phyloP scores from a whole-genome alignment of 352 stramenopile species.

The Peronospora tabacina region DNA sequence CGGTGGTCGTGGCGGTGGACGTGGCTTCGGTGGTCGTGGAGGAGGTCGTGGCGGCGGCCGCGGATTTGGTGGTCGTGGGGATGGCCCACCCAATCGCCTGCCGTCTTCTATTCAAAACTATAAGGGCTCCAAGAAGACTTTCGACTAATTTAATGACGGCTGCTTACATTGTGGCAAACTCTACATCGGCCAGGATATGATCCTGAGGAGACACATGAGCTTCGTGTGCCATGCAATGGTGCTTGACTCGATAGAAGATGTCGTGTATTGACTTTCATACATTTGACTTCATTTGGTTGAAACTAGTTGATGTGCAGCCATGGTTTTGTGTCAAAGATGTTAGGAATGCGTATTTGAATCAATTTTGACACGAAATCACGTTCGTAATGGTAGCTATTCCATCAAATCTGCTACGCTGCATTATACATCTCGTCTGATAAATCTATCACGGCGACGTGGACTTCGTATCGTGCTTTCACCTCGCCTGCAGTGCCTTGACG shows the following conservation, averaged over 20 bases:
- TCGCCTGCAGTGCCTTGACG: conserved; percentile 24
- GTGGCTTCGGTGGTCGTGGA: conserved; percentile 37
- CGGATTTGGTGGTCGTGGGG: conserved; percentile 46
- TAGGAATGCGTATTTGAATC: neutral
- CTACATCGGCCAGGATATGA: conserved; percentile 20
- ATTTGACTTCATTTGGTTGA: neutral
- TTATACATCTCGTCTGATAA: conserved; percentile 9
- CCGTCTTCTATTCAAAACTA: conserved; percentile 90
- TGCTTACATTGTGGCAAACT: conserved; percentile 8
- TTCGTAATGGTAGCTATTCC: neutral
- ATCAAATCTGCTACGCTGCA: no score
- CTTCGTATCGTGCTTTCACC: conserved; percentile 17
- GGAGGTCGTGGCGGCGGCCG: conserved; percentile 55
- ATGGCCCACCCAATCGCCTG: conserved; percentile 79
- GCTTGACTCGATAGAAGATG: conserved; percentile 23
- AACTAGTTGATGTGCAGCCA: neutral
- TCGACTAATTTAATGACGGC: conserved; percentile 84
- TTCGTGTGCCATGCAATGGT: conserved; percentile 13
- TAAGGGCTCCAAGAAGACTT: conserved; percentile 94
- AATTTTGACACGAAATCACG: conserved; percentile 6
- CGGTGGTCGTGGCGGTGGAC: conserved; percentile 49
- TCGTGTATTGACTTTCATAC: conserved; percentile 20
- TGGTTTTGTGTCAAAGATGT: neutral
- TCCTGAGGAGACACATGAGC: conserved; percentile 16
- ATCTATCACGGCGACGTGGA: conserved; percentile 12